Evolutionary conservation across 2,329 filamentous ascomycete species (phyloP), one percentile per base, ranked within the genome.

Genomic region (Fusarium sambucinum): DNA sequence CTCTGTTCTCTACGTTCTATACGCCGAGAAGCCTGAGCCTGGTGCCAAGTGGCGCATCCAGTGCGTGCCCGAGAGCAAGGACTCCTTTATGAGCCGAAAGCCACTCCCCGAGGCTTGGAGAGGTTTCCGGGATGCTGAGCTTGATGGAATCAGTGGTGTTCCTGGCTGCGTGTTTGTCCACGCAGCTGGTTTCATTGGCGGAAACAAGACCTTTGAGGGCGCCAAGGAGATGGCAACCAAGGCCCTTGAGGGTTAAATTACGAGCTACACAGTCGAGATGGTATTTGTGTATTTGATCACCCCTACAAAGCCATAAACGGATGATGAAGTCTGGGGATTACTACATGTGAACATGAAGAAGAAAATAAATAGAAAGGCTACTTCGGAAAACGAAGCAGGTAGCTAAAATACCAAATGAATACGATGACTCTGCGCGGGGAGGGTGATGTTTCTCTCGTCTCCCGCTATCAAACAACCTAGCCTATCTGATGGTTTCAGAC

Each of bases 121-220:
- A 74, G 96, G 96, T 10, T 90, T 97, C 69, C 87, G 96, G 40
- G 96, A 98, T 76, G 90, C 91, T 72, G 89, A 94, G 79, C 84
- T 99, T 54, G 93, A 95, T 78, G 86, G 87, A 71, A 85, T 94
- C 17, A 82, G 86, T 25, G 89, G 90, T 35, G 84, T 93, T 29
- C 82, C 84, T 7, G 93, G 94, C 9, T 90, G 92, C 66, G 90
- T 99, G 29, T 99, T 99, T 78, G 92, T 97, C 30, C 96, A 99
- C 78, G 94, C 94, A 5, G 90, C 91, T 54, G 96, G 96, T 29
- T 99, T 99, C 81, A 98, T 98, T 76, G 96, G 96, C 19, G 96
- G 96, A 4, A 96, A 97, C 81, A 91, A 92, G 85, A 96, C 92
- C 0, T 96, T 92, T 74, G 93, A 97, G 65, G 96, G 96, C 30